A percentile compares a stretch with the other conserved stretches of the same genome.
phyloP scores from a whole-genome alignment of 2,329 filamentous ascomycete species.

The Paraphaeosphaeria sporulosa region DNA sequence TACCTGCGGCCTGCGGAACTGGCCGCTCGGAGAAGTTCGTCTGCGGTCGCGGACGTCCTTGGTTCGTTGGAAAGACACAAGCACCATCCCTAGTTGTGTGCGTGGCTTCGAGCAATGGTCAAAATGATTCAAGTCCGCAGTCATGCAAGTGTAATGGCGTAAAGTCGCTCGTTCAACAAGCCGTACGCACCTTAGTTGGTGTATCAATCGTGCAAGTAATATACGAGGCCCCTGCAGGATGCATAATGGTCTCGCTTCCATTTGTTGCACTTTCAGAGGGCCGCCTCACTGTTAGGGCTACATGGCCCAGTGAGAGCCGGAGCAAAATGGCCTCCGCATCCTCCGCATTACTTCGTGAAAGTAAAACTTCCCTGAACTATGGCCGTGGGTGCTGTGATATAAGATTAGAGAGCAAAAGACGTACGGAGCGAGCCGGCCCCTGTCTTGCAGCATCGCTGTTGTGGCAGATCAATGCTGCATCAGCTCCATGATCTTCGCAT shows the following conservation, averaged over 20 bases:
- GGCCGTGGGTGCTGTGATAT: neutral
- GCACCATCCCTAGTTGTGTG: too few relatives aligned
- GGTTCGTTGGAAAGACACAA: neutral
- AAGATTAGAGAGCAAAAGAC: too few relatives aligned
- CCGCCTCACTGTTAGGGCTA: neutral
- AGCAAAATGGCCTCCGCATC: too few relatives aligned
- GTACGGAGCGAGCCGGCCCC: neutral
- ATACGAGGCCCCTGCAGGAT: neutral
- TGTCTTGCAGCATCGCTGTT: neutral
- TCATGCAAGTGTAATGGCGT: neutral
- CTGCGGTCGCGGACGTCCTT: too few relatives aligned
- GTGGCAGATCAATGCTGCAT: neutral
- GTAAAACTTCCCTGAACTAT: neutral
- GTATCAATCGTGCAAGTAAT: neutral
- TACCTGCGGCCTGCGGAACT: neutral
- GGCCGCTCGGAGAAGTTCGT: neutral
- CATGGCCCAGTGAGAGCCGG: too few relatives aligned
- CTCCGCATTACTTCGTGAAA: neutral
- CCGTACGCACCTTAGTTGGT: neutral
- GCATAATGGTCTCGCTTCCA: neutral
- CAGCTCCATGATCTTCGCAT: neutral
- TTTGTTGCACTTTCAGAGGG: neutral
- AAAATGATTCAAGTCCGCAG: neutral
- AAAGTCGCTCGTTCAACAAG: neutral
- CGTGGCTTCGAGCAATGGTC: neutral